These are phyloP conservation scores for Rhodotorula graminis DNA, from an alignment of 768 basidiomycete species.

Conservation along the genomic window DNA sequence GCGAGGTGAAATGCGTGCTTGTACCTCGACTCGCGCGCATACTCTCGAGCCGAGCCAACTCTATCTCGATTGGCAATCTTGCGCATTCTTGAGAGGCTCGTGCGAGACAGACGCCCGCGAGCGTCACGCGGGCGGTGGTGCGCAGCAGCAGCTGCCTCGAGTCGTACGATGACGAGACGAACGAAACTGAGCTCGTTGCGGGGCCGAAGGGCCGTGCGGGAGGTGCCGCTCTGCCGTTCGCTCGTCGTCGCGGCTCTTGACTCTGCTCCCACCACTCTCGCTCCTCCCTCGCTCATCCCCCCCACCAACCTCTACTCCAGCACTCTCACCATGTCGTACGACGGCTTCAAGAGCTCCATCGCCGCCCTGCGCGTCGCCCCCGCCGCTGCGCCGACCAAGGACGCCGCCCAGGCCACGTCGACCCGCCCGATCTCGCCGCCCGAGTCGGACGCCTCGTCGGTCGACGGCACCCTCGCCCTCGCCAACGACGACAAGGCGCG, in stretches of 20 bases:
- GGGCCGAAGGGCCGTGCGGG: too few relatives aligned
- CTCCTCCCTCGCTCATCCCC: neutral
- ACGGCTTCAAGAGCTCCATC: slow-evolving; percentile 31
- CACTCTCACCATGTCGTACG: neutral
- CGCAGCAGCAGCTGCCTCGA: too few relatives aligned
- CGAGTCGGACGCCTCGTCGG: slow-evolving; percentile 8
- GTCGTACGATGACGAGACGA: too few relatives aligned
- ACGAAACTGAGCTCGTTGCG: neutral
- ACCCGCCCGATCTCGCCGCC: slow-evolving; percentile 26
- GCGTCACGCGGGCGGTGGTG: too few relatives aligned
- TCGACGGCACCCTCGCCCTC: slow-evolving; percentile 4
- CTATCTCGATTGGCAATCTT: too few relatives aligned
- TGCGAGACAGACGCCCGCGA: too few relatives aligned
- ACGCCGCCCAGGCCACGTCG: neutral
- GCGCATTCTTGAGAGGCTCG: too few relatives aligned
- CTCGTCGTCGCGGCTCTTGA: too few relatives aligned
- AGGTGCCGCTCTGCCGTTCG: too few relatives aligned
- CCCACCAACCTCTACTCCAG: neutral
- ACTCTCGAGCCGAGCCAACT: too few relatives aligned
- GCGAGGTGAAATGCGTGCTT: too few relatives aligned
- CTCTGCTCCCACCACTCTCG: neutral
- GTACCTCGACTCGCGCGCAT: too few relatives aligned
- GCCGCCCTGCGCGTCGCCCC: slow-evolving; percentile 30
- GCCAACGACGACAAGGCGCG: neutral
- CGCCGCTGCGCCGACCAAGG: neutral